Evolutionary conservation across 305 asterid genomes (phyloP), one percentile per base, ranked within the genome.

Genomic region (Lippia alba): DNA sequence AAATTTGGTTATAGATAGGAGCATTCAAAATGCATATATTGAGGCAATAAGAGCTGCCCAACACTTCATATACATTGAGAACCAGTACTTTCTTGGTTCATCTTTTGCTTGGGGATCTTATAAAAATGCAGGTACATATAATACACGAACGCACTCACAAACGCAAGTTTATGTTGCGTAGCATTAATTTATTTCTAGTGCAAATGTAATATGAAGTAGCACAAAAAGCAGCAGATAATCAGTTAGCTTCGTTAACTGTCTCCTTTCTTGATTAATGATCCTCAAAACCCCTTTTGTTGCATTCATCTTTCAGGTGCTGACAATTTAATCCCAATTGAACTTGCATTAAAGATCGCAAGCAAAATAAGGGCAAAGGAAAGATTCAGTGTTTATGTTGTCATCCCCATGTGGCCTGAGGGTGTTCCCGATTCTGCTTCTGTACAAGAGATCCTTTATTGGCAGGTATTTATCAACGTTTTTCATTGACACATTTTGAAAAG

Each of bases 371-470:
- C 92, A 44, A 89, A 84, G 8, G 93, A 91, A 85, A 85, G 94
- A 77, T 91, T 94, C 75, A 66, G 91, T 0, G 97, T 94, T 34
- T 94, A 94, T 33, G 74, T 91, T 51, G 90, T 91, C 45, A 80
- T 91, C 76, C 99, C 97, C 58, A 89, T 94, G 99, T 94, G 97
- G 97, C 99, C 99, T 9, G 97, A 94, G 75, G 99, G 99, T 51
- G 88, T 73, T 71, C 97, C 99, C 8, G 72, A 74, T 69, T 88
- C 96, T 71, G 90, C 93, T 18, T 80, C 97, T 15, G 97, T 94
- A 53, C 99, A 94, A 79, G 97, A 91, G 80, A 90, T 94, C 78
- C 85, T 94, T 59, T 89, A 84, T 81, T 94, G 96, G 96, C 99
- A 94, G 96, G 99, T 89, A 74, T 63, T 14, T 44, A 8, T 44